Evolutionary conservation across 2,329 filamentous ascomycete genomes (phyloP), one percentile per base, ranked within the genome.

Genomic region (Ceratocystis colombiana): DNA sequence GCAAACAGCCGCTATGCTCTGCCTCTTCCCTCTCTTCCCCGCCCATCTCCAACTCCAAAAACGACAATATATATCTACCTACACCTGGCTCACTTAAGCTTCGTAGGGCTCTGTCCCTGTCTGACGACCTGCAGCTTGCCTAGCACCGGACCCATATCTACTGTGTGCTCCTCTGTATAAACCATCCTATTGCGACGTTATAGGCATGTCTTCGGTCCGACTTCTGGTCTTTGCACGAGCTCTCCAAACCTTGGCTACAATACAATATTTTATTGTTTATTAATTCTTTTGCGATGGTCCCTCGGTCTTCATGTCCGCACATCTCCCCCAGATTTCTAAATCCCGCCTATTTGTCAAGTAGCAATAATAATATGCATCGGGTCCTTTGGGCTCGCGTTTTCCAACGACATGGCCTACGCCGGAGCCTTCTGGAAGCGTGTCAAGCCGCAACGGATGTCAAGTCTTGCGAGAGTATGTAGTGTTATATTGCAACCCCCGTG

Each of bases 161-260:
- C 37, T 15, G 6, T 28, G 10, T 25, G 48, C 48, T 53, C 25
- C 53, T n/a, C 28, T 57, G 53, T 17, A 30, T 15, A 28, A 30
- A 25, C 22, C 15, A 59, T 59, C 53, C 53, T 59, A 3, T 7
- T 30, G 53, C 25, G 53, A 30, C 25, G 53, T 59, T 33, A 17
- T 59, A 8, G 33, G 53, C 53, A 25, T 59, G 53, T 59, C 28
- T 59, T 59, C 53, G 53, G 53, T 59, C 53, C 53, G 53, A 59
- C 7, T 41, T 59, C 53, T 59, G 53, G 53, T 20, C 53, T 33
- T 59, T 59, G 53, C 53, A 59, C 53, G 15, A 57, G 53, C 53
- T 59, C 28, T 33, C 15, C 53, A 59, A 59, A 30, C n/a, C 28
- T 4, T 37, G 53, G 53, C 17, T 50, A 8, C 22, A n/a, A 8